These are phyloP conservation scores for Mortierella sp. DNA, from an alignment of 371 early-diverging fungal species.

Conservation along the genomic window DNA sequence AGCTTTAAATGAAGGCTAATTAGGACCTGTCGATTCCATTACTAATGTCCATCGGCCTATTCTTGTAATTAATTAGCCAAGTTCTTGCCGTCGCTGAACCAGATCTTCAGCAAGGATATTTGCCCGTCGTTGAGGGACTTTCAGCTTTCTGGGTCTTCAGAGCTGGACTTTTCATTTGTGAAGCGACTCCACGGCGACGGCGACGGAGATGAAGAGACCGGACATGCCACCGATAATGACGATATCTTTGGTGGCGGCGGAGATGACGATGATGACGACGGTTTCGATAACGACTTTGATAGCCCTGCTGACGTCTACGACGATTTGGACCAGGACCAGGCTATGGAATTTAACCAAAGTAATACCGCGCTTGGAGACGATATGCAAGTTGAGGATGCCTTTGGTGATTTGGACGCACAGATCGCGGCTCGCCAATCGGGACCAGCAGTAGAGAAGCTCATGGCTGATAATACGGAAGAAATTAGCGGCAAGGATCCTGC, in stretches of 20 bases:
- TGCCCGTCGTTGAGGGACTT: slow-evolving; percentile 78
- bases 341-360: slow-evolving; percentile 21
- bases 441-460: slow-evolving; percentile 62
- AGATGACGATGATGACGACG: slow-evolving; percentile 28
- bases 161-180: slow-evolving; percentile 59
- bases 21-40: background rate
- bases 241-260: slow-evolving; percentile 28
- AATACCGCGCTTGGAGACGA: slow-evolving; percentile 23
- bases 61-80: slow-evolving; percentile 60
- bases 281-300: slow-evolving; percentile 24
- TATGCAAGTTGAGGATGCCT: slow-evolving; percentile 49
- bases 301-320: slow-evolving; percentile 28
- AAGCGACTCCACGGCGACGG: slow-evolving; percentile 52
- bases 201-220: slow-evolving; percentile 44
- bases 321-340: slow-evolving; percentile 45
- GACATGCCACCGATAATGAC: slow-evolving; percentile 10
- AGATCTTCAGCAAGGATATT: slow-evolving; percentile 66
- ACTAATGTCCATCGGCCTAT: background rate
- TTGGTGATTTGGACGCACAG: slow-evolving; percentile 58
- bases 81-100: slow-evolving; percentile 65
- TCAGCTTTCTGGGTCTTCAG: slow-evolving; percentile 48
- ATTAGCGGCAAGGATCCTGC: slow-evolving; percentile 67
- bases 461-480: slow-evolving; percentile 61
- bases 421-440: slow-evolving; percentile 41
- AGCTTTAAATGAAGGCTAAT: too few relatives aligned